Evolutionary conservation across 768 basidiomycete species (phyloP).

Genomic region (Mycena haematopus): DNA sequence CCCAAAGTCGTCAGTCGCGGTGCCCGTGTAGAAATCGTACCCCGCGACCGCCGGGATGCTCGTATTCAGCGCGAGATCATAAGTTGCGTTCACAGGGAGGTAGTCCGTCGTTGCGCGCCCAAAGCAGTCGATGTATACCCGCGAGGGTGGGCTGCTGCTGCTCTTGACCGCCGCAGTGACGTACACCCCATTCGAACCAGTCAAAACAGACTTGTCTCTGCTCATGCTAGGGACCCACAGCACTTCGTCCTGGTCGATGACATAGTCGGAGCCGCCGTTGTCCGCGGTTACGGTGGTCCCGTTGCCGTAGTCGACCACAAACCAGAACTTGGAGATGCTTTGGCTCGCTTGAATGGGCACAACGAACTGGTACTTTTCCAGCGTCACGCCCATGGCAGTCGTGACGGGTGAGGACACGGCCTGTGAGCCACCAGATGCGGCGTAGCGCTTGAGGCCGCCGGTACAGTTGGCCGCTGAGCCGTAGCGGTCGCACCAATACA

Average conservation of each 20-base stretch:
- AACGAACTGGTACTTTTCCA: slow-evolving; percentile 31
- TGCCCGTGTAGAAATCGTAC: slow-evolving; percentile 44
- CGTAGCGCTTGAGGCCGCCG: slow-evolving; percentile 16
- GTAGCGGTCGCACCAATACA: slow-evolving; percentile 33
- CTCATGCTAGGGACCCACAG: slow-evolving; percentile 26
- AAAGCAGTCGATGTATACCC: slow-evolving; percentile 41
- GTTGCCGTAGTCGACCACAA: slow-evolving; percentile 27
- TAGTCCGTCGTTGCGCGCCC: slow-evolving; percentile 40
- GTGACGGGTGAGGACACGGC: slow-evolving; percentile 22
- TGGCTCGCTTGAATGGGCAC: slow-evolving; percentile 29
- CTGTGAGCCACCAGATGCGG: slow-evolving; percentile 5
- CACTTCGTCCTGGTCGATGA: slow-evolving; percentile 24
- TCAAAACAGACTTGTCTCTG: slow-evolving; percentile 22
- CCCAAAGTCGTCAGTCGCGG: slow-evolving; percentile 27
- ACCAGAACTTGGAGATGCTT: slow-evolving; percentile 33
- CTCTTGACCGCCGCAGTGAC: slow-evolving; percentile 33
- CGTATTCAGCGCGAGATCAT: slow-evolving; percentile 39
- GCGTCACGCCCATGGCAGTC: slow-evolving; percentile 18
- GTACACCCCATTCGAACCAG: neutral
- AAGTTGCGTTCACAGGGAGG: slow-evolving; percentile 39
- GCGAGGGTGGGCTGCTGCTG: slow-evolving; percentile 35
- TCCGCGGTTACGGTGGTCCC: slow-evolving; percentile 24
- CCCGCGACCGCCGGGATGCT: slow-evolving; percentile 37
- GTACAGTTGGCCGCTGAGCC: slow-evolving; percentile 21
- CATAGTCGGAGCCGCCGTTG: slow-evolving; percentile 25